Conservation (phyloP, 768 basidiomycete genomes). For the Chalciporus chontae region DNA sequence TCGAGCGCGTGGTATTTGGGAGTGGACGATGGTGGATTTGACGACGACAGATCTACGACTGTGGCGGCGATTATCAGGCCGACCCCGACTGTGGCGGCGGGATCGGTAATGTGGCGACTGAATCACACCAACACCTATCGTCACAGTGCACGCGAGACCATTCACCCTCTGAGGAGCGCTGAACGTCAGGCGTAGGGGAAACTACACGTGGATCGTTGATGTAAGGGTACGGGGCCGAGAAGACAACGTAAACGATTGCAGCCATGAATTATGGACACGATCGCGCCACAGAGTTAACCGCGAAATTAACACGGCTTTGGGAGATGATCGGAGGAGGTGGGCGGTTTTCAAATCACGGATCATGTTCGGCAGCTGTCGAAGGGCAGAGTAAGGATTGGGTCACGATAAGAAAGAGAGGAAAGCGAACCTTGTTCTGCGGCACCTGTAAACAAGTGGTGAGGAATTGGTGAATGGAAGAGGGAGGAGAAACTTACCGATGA, state of each 20-base stretch:
- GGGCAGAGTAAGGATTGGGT: not conserved
- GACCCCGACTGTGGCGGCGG: too few species aligned
- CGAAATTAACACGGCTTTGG: slow-evolving; percentile 53
- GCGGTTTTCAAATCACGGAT: slow-evolving; percentile 68
- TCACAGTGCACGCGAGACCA: too few species aligned
- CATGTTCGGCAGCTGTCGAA: slow-evolving; percentile 49
- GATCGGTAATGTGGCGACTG: too few species aligned
- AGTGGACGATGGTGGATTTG: too few species aligned
- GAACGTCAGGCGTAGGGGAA: slow-evolving; percentile 25
- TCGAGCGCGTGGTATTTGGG: too few species aligned
- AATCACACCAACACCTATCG: too few species aligned
- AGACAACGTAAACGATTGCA: slow-evolving; percentile 56
- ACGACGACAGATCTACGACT: too few species aligned
- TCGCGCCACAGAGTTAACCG: slow-evolving; percentile 54
- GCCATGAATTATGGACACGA: slow-evolving; percentile 60
- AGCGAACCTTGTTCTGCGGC: slow-evolving; percentile 22
- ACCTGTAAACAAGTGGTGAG: slow-evolving; percentile 4
- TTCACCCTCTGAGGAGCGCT: too few species aligned
- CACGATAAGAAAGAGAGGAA: not conserved
- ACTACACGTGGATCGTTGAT: slow-evolving; percentile 35
- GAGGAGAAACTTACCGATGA: slow-evolving; percentile 10
- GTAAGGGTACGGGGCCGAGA: slow-evolving; percentile 60
- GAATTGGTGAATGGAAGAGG: not conserved
- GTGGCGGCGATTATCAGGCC: too few species aligned
- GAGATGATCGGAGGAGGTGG: slow-evolving; percentile 62